phyloP scores from a whole-genome alignment of 2,329 filamentous ascomycete genomes.

The Fusarium dimerum region DNA sequence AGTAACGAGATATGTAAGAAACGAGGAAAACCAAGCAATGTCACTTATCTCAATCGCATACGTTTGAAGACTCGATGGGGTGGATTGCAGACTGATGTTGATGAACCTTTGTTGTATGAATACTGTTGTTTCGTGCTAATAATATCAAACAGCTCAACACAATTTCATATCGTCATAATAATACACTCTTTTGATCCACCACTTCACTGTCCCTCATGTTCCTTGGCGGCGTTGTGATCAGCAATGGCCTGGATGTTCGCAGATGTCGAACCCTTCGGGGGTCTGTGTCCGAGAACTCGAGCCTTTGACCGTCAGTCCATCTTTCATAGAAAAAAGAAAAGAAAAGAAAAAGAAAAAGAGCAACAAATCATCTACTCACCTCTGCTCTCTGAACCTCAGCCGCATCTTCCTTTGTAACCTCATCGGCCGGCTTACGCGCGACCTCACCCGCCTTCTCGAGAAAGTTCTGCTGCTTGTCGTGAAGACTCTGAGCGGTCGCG shows the following conservation, averaged over 20 bases:
- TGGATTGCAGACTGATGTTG: too few relatives aligned
- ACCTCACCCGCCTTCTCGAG: conserved; percentile 12
- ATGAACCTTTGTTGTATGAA: too few relatives aligned
- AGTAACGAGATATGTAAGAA: too few relatives aligned
- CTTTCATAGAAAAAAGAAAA: too few relatives aligned
- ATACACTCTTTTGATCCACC: too few relatives aligned
- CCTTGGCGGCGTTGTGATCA: not conserved
- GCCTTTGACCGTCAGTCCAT: not conserved
- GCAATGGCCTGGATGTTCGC: not conserved
- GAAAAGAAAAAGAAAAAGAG: too few relatives aligned
- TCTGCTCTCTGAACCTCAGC: conserved; percentile 15
- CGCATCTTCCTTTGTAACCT: conserved; percentile 15
- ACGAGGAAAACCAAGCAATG: too few relatives aligned
- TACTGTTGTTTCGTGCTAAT: too few relatives aligned
- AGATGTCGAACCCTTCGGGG: not conserved
- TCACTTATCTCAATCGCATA: too few relatives aligned
- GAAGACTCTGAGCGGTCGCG: conserved; percentile 14
- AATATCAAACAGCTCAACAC: too few relatives aligned
- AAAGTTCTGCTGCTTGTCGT: conserved; percentile 13
- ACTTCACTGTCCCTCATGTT: not conserved
- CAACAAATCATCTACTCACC: not conserved
- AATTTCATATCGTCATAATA: too few relatives aligned
- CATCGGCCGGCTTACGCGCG: conserved; percentile 4
- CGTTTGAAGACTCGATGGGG: too few relatives aligned
- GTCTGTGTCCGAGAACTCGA: not conserved